phyloP scores from a whole-genome alignment of 306 rosid genomes.

The Vachellia collinsii region DNA sequence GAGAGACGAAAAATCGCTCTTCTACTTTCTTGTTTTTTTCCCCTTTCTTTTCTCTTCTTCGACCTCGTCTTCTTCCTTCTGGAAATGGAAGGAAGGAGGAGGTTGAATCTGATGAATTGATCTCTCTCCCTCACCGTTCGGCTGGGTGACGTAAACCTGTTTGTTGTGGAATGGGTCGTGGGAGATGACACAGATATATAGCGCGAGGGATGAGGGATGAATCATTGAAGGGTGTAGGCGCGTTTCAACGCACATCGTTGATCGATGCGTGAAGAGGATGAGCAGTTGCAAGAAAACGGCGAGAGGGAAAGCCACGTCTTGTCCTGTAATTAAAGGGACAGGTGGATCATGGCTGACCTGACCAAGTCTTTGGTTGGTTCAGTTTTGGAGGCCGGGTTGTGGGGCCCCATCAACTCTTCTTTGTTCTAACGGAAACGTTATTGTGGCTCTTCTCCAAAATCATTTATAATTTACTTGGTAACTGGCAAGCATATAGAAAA shows the following conservation, averaged over 20 bases:
- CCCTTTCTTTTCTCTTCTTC: background rate
- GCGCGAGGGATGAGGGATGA: background rate
- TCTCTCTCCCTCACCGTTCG: background rate
- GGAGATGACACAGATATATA: slow-evolving; percentile 34
- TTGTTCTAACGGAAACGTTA: background rate
- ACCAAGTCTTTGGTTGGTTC: background rate
- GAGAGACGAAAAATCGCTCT: background rate
- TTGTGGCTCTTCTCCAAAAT: no score
- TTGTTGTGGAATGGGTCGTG: background rate
- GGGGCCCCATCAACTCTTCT: background rate
- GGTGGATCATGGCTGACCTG: slow-evolving; percentile 1
- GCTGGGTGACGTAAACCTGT: background rate
- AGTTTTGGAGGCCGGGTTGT: background rate
- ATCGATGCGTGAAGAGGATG: slow-evolving; percentile 43
- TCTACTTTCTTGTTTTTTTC: background rate
- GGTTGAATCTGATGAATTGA: background rate
- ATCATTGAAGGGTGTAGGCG: slow-evolving; percentile 1
- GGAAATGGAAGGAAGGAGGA: slow-evolving; percentile 3
- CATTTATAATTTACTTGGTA: no score
- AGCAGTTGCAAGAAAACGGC: background rate
- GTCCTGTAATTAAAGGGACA: background rate
- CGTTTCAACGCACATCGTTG: slow-evolving; percentile 41
- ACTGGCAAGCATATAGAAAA: no score
- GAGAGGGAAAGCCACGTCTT: background rate
- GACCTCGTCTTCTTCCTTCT: slow-evolving; percentile 12